Evolutionary conservation across 2,329 filamentous ascomycete genomes (phyloP).

Genomic region (Dactylonectria estremocensis): DNA sequence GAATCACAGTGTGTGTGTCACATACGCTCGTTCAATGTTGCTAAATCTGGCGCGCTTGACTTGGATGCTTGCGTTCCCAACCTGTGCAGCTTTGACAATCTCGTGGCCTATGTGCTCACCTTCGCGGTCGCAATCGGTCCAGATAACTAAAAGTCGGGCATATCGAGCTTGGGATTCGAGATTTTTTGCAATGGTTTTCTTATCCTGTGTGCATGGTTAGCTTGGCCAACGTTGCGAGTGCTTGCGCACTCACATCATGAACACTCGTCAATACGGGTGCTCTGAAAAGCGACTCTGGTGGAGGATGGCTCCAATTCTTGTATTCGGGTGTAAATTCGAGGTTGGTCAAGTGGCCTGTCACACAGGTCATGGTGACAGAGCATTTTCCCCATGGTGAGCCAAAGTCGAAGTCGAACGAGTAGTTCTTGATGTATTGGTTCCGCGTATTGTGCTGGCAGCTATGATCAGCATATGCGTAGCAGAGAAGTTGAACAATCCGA

Average conservation of each 20-base stretch:
- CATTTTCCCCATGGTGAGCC: slow-evolving; percentile 84
- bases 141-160: slow-evolving; percentile 88
- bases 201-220: slow-evolving; percentile 70
- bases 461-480: slow-evolving; percentile 40
- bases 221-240: neutral
- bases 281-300: slow-evolving; percentile 84
- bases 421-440: slow-evolving; percentile 91
- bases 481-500: neutral
- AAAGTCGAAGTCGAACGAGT: slow-evolving; percentile 92
- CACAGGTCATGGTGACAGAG: slow-evolving; percentile 93
- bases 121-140: slow-evolving; percentile 99
- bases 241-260: slow-evolving; percentile 68
- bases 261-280: slow-evolving; percentile 81
- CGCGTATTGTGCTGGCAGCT: slow-evolving; percentile 74
- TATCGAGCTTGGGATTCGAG: slow-evolving; percentile 84
- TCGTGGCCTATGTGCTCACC: slow-evolving; percentile 97
- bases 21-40: slow-evolving; percentile 92
- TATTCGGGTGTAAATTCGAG: slow-evolving; percentile 83
- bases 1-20: slow-evolving; percentile 25
- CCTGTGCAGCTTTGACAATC: slow-evolving; percentile 84
- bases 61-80: slow-evolving; percentile 80
- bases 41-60: slow-evolving; percentile 93
- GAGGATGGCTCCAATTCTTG: slow-evolving; percentile 85
- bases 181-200: slow-evolving; percentile 85
- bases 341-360: slow-evolving; percentile 88